Evolutionary conservation across 805 yeast species (phyloP).

Genomic region (Starmerella powellii): DNA sequence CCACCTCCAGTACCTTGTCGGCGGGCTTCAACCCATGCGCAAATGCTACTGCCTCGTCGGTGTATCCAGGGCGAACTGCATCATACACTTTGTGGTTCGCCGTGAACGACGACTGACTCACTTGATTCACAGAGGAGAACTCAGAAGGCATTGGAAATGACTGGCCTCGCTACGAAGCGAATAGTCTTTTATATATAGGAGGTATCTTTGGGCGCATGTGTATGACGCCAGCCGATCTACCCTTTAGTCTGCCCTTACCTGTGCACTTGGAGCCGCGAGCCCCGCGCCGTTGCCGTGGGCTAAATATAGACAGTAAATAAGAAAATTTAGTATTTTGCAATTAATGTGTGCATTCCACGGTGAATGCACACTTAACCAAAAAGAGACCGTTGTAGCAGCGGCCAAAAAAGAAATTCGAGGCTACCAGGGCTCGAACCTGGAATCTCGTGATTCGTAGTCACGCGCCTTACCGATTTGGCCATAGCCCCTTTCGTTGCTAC

Average conservation of each 20-base stretch:
- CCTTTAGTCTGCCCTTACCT: no score
- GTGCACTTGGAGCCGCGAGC: no score
- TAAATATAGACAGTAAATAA: no score
- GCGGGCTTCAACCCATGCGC: slow-evolving; percentile 30
- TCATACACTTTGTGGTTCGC: slow-evolving; percentile 43
- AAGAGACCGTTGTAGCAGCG: neutral
- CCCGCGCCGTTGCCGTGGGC: no score
- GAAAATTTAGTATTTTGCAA: no score
- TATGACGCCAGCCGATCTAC: no score
- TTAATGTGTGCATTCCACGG: no score
- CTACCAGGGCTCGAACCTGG: slow-evolving; percentile 24
- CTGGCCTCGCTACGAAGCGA: neutral
- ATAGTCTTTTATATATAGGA: no score
- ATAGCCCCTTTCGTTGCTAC: slow-evolving; percentile 15
- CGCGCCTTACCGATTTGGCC: slow-evolving; percentile 25
- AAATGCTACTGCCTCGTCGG: slow-evolving; percentile 33
- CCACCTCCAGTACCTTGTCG: slow-evolving; percentile 37
- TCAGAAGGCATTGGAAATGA: neutral
- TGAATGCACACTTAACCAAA: neutral
- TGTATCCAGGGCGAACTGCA: slow-evolving; percentile 41
- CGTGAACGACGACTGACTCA: slow-evolving; percentile 40
- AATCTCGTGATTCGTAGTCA: slow-evolving; percentile 24
- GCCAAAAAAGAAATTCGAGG: slow-evolving; percentile 13
- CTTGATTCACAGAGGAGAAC: slow-evolving; percentile 23
- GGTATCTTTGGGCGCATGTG: no score